phyloP scores from a whole-genome alignment of 2,329 filamentous ascomycete genomes.

The Basipetospora chlamydospora region DNA sequence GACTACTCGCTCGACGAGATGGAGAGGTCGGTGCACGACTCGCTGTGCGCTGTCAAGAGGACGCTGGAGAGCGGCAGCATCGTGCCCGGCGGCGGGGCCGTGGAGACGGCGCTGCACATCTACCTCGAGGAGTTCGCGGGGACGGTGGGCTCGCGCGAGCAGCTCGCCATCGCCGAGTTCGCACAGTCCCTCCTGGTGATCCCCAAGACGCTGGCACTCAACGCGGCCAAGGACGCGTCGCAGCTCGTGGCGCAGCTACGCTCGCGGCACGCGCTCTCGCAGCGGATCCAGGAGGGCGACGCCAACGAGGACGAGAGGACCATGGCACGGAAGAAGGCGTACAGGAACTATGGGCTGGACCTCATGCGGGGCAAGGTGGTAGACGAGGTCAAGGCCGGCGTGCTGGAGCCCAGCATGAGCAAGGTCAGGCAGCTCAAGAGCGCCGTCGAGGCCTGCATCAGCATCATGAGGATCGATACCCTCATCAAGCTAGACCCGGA shows the following conservation, averaged over 20 bases:
- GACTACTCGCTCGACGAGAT: constrained; percentile 97
- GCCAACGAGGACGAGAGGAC: constrained; percentile 76
- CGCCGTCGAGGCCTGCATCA: constrained; percentile 94
- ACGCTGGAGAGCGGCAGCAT: constrained; percentile 94
- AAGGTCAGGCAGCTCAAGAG: constrained; percentile 98
- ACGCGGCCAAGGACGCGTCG: constrained; percentile 90
- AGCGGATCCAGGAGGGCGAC: constrained; percentile 79
- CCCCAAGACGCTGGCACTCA: constrained; percentile 91
- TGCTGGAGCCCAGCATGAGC: constrained; percentile 93
- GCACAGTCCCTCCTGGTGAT: constrained; percentile 88
- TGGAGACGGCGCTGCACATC: constrained; percentile 97
- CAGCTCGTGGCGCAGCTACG: constrained; percentile 93
- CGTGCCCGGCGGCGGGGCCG: constrained; percentile 88
- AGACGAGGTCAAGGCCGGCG: constrained; percentile 86
- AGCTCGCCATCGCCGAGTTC: constrained; percentile 95
- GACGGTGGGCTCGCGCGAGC: constrained; percentile 90
- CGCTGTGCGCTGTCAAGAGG: constrained; percentile 89
- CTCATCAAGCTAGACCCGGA: constrained; percentile 96
- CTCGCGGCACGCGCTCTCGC: constrained; percentile 83
- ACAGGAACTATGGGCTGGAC: constrained; percentile 97
- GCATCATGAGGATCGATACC: constrained; percentile 98
- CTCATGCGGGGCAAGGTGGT: constrained; percentile 78
- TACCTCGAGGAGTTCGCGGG: constrained; percentile 98
- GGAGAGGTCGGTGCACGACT: constrained; percentile 97
- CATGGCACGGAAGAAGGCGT: constrained; percentile 85